These are phyloP conservation scores for Dipteronia dyeriana DNA, from an alignment of 345 rosid species.

Conservation along the genomic window DNA sequence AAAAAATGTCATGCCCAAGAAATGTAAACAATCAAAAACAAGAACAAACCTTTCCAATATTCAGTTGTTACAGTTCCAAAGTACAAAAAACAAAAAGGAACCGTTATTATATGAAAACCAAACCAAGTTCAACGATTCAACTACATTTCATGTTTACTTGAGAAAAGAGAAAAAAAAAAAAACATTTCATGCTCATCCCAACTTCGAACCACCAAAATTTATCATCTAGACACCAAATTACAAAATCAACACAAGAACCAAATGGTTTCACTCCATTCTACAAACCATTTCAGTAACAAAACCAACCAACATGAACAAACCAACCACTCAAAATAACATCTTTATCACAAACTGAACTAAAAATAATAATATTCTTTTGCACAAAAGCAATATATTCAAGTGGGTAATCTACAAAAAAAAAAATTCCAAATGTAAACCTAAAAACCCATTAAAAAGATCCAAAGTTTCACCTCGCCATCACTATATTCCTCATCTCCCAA, in stretches of 20 bases:
- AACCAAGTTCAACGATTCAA: background rate
- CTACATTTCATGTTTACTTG: background rate
- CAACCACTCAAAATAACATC: background rate
- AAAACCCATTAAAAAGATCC: background rate
- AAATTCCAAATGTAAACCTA: background rate
- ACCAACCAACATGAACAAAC: slow-evolving; percentile 2
- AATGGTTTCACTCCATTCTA: background rate
- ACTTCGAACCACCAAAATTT: background rate
- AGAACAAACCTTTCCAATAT: background rate
- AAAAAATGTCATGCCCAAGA: background rate
- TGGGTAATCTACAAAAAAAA: background rate
- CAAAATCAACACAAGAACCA: background rate
- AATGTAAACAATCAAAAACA: background rate
- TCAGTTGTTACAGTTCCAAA: background rate
- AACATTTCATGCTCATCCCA: background rate
- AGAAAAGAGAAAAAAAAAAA: too few species aligned
- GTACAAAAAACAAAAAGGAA: background rate
- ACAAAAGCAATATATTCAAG: background rate
- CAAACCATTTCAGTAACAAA: background rate
- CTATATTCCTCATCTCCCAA: background rate
- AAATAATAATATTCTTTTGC: background rate
- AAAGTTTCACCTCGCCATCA: background rate
- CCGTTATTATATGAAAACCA: background rate
- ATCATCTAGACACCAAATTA: background rate
- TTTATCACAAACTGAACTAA: background rate